Conservation (phyloP, 2,329 filamentous ascomycete species). For the Penicillium sp. region DNA sequence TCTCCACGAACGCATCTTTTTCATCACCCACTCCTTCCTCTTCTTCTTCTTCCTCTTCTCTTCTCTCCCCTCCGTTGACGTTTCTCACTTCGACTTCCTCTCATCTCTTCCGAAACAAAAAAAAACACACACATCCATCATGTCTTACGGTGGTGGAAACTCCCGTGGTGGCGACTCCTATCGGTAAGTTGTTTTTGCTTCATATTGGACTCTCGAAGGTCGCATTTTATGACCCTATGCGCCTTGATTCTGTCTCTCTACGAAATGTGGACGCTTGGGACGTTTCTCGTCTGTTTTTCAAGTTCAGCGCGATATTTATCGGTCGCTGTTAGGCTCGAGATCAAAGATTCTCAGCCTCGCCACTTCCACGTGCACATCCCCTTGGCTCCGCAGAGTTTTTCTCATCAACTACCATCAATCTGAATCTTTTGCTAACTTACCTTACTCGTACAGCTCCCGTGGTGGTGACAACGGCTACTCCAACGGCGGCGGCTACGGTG, state of each 20-base stretch:
- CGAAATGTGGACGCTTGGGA: background rate
- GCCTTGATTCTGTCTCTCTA: background rate
- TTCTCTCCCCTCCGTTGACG: conserved; percentile 5
- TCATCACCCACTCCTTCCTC: conserved; percentile 12
- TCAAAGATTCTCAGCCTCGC: background rate
- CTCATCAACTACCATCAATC: background rate
- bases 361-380: background rate
- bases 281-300: background rate
- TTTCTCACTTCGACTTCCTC: conserved; percentile 2
- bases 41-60: background rate
- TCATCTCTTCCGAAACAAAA: conserved; percentile 17
- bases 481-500: conserved; percentile 51
- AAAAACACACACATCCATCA: conserved; percentile 50
- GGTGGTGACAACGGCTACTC: conserved; percentile 57
- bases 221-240: background rate
- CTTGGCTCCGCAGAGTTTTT: background rate
- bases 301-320: background rate
- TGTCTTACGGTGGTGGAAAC: conserved; percentile 68
- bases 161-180: conserved; percentile 64
- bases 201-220: background rate
- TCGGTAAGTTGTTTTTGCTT: conserved; percentile 42
- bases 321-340: conserved; percentile 6
- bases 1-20: conserved; percentile 29
- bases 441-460: conserved; percentile 37
- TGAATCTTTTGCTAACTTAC: conserved; percentile 21